phyloP scores from a whole-genome alignment of 768 basidiomycete species.

The Sutorius australiensis region DNA sequence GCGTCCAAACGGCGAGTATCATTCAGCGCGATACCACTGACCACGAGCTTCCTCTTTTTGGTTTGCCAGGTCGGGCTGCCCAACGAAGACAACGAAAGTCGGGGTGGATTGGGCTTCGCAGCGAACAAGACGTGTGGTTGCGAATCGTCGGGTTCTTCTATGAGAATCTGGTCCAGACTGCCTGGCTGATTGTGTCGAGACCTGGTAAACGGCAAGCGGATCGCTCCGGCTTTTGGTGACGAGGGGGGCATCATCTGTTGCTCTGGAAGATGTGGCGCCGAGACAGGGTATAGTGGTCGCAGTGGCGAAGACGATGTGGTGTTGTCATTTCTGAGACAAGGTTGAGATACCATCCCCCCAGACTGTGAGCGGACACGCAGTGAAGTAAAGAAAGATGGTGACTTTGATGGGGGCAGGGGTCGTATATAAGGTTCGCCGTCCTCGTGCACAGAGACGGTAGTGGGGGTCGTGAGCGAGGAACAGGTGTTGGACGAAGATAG shows the following conservation, averaged over 20 bases:
- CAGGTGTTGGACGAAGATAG: slow-evolving; percentile 59
- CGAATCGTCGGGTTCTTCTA: slow-evolving; percentile 27
- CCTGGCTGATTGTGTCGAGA: slow-evolving; percentile 13
- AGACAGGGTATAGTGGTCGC: slow-evolving; percentile 36
- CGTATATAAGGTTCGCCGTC: slow-evolving; percentile 37
- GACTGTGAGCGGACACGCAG: slow-evolving; percentile 29
- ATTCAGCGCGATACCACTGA: slow-evolving; percentile 61
- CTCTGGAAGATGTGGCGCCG: slow-evolving; percentile 39
- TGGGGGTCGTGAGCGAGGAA: slow-evolving; percentile 40
- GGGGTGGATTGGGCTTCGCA: slow-evolving; percentile 19
- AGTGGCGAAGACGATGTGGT: slow-evolving; percentile 33
- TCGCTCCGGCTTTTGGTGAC: slow-evolving; percentile 28
- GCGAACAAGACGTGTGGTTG: slow-evolving; percentile 30
- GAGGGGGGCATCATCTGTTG: slow-evolving; percentile 30
- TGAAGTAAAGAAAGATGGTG: slow-evolving; percentile 32
- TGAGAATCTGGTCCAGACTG: slow-evolving; percentile 19
- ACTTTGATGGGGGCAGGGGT: slow-evolving; percentile 36
- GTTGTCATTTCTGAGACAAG: slow-evolving; percentile 29
- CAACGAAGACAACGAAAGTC: slow-evolving; percentile 34
- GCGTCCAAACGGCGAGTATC: slow-evolving; percentile 65
- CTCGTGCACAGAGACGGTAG: slow-evolving; percentile 37
- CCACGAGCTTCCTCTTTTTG: slow-evolving; percentile 62
- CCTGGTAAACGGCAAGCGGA: slow-evolving; percentile 33
- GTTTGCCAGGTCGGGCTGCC: slow-evolving; percentile 37
- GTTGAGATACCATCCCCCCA: slow-evolving; percentile 29